Evolutionary conservation across 768 basidiomycete species (phyloP).

Genomic region (Naganishia onofrii): DNA sequence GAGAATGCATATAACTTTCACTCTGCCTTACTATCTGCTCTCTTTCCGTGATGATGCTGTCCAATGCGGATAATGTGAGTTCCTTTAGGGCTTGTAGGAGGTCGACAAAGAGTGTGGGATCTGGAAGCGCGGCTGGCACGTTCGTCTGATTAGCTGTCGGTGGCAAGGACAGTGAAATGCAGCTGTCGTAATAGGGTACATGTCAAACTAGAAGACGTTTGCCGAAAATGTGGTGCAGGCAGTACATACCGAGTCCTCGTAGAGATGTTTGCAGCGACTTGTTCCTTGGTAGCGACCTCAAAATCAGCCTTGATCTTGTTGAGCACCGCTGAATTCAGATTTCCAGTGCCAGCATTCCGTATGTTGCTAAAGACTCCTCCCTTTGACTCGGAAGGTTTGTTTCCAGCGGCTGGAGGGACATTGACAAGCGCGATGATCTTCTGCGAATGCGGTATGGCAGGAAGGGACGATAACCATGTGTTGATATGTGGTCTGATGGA

Average conservation of each 20-base stretch:
- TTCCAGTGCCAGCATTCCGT: constrained; percentile 1
- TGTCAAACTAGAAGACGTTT: not conserved
- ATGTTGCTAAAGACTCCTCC: constrained; percentile 56
- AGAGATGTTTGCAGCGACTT: not conserved
- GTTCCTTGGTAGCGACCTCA: constrained; percentile 55
- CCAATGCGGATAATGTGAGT: constrained; percentile 77
- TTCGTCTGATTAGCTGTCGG: constrained; percentile 6
- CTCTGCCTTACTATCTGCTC: constrained; percentile 89
- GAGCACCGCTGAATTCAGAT: constrained; percentile 54
- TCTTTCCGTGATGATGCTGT: constrained; percentile 68
- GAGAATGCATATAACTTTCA: constrained; percentile 83
- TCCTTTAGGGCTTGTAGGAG: constrained; percentile 86
- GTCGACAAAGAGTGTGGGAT: constrained; percentile 56
- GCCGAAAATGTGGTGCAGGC: no score
- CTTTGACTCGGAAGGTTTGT: constrained; percentile 13
- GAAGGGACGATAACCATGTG: constrained; percentile 71
- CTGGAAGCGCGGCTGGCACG: not conserved
- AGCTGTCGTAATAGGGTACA: not conserved
- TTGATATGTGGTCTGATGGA: constrained; percentile 80
- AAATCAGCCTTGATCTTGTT: constrained; percentile 92
- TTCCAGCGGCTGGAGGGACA: constrained; percentile 54
- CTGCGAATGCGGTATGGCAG: constrained; percentile 29
- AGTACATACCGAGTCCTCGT: constrained; percentile 13
- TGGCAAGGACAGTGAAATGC: constrained; percentile 21
- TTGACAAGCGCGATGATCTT: constrained; percentile 76